A percentile compares a stretch with the other conserved stretches of the same genome.
Evolutionary conservation across 192 early-diverging fungal genomes (phyloP).

Genomic region (Piromyces sp.): DNA sequence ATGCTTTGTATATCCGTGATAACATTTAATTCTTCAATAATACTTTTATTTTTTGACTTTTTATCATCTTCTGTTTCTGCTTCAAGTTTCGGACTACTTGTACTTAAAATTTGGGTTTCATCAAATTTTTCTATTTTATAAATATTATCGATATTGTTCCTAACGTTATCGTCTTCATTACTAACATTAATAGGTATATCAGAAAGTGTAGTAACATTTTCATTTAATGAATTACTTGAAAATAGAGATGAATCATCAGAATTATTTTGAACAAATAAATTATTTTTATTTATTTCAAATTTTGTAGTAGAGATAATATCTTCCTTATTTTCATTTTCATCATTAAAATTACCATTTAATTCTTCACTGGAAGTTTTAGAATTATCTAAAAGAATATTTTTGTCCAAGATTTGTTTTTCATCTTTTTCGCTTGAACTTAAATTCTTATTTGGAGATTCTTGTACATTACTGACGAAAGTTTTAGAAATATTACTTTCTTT

Average conservation of each 20-base stretch:
- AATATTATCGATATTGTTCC: neutral
- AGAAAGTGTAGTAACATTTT: neutral
- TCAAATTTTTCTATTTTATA: neutral
- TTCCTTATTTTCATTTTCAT: neutral
- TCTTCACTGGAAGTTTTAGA: neutral
- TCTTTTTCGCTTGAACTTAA: neutral
- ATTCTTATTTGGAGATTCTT: neutral
- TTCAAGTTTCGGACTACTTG: neutral
- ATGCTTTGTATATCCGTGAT: neutral
- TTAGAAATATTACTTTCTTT: neutral
- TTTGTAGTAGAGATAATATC: neutral
- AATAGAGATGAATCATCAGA: neutral
- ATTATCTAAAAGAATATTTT: neutral
- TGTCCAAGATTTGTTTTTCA: neutral
- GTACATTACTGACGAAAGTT: neutral
- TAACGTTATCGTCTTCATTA: neutral
- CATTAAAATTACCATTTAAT: neutral
- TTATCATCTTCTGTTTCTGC: neutral
- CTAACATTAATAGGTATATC: neutral
- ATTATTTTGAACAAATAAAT: neutral
- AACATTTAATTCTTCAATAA: neutral
- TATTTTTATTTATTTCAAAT: too few relatives aligned
- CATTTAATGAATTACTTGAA: neutral
- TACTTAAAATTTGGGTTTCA: neutral
- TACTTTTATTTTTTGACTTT: neutral